phyloP scores from a whole-genome alignment of 1,139 yeast species.

The Candida buenavistaensis region DNA sequence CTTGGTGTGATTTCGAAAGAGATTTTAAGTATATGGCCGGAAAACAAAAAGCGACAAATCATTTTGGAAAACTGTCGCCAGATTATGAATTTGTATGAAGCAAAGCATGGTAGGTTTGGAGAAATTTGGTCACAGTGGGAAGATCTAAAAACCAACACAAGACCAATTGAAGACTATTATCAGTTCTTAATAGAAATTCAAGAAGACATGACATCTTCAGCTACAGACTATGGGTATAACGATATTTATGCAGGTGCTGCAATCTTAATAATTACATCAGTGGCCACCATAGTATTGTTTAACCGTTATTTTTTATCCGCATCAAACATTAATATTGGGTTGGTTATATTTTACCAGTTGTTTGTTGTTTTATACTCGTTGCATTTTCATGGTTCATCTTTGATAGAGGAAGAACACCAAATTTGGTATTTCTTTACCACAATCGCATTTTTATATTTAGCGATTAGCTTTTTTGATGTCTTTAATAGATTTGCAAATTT shows the following conservation, averaged over 20 bases:
- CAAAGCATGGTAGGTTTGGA: slow-evolving; percentile 21
- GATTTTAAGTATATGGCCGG: slow-evolving; percentile 53
- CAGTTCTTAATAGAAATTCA: slow-evolving; percentile 53
- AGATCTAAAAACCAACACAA: slow-evolving; percentile 9
- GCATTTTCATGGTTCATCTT: slow-evolving; percentile 82
- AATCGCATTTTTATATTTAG: slow-evolving; percentile 19
- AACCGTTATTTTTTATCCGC: slow-evolving; percentile 17
- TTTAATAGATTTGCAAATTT: slow-evolving; percentile 7
- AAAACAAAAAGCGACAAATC: slow-evolving; percentile 38
- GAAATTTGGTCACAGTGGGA: slow-evolving; percentile 17
- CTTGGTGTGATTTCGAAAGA: slow-evolving; percentile 70
- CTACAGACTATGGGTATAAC: slow-evolving; percentile 69
- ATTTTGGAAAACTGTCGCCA: slow-evolving; percentile 65
- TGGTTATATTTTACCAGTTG: slow-evolving; percentile 23
- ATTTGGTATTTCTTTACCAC: slow-evolving; percentile 86
- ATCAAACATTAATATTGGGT: slow-evolving; percentile 13
- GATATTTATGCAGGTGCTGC: slow-evolving; percentile 52
- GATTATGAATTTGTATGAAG: slow-evolving; percentile 37
- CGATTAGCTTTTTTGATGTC: slow-evolving; percentile 14
- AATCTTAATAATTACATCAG: slow-evolving; percentile 28
- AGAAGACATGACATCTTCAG: slow-evolving; percentile 55
- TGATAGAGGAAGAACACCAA: slow-evolving; percentile 97
- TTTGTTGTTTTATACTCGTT: slow-evolving; percentile 49
- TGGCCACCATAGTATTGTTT: slow-evolving; percentile 21
- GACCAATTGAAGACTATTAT: slow-evolving; percentile 26